phyloP scores from a whole-genome alignment of 257 asterid species.

The Rhazya stricta region DNA sequence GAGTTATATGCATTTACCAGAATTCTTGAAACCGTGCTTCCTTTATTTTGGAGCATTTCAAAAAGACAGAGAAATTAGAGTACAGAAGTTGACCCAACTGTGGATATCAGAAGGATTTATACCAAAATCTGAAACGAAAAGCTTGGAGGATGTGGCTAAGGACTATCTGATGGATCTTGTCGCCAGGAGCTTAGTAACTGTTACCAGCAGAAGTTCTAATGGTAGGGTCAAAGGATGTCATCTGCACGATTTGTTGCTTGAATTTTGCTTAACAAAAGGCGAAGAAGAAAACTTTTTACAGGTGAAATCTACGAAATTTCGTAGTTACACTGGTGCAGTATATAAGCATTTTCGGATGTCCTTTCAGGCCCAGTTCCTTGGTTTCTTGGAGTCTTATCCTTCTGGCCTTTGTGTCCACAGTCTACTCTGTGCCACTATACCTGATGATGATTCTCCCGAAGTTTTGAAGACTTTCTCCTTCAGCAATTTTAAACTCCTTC shows the following conservation, averaged over 20 bases:
- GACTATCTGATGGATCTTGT: slow-evolving; percentile 11
- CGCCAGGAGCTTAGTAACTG: slow-evolving; percentile 8
- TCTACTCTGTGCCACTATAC: background rate
- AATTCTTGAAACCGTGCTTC: slow-evolving; percentile 12
- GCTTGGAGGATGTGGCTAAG: slow-evolving; percentile 6
- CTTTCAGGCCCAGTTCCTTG: background rate
- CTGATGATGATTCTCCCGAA: background rate
- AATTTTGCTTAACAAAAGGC: slow-evolving; percentile 12
- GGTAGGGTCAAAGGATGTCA: slow-evolving; percentile 12
- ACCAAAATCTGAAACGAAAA: background rate
- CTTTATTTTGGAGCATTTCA: slow-evolving; percentile 14
- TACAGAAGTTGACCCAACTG: background rate
- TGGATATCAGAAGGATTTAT: slow-evolving; percentile 15
- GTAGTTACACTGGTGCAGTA: background rate
- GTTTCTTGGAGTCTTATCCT: background rate
- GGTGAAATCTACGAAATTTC: background rate
- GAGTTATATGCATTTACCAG: slow-evolving; percentile 3
- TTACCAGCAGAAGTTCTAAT: background rate
- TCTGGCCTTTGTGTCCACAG: background rate
- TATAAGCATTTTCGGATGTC: background rate
- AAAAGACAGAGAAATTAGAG: slow-evolving; percentile 5
- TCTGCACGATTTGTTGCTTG: slow-evolving; percentile 13
- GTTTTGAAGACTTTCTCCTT: no score
- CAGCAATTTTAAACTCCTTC: no score
- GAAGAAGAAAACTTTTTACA: background rate